Base-by-base conservation (phyloP, 306 rosid genomes). In the Lablab purpureus region DNA sequence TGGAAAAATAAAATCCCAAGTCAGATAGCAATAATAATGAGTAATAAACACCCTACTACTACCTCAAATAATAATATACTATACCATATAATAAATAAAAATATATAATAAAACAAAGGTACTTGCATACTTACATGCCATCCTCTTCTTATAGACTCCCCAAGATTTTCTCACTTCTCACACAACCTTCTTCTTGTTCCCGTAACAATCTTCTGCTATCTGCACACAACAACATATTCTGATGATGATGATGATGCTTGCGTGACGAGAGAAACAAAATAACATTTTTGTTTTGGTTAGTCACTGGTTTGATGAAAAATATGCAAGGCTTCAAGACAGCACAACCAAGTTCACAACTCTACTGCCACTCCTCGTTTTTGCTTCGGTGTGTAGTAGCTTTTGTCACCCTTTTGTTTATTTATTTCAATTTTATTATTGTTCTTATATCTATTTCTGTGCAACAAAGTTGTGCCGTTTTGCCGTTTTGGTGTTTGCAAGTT, bases 1-100 rank as follows among this genome's bases (percentile, higher is more conserved):
- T 92, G 94, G 90, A 87, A 92, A 91, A 84, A 82, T 87, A 87
- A 94, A 94, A 90, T 88, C 93, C 92, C 90, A 81, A 86, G 88
- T 91, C 92, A 84, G 90, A 87, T 66, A 80, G 92, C 92, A 91
- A 87, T 88, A 82, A 90, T 85, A 71, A 83, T 80, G 59, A 50
- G 6, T 64, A 36, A 84, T 58, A 58, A 58, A 28, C 41, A 15
- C 45, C 45, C 45, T 62, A 32, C 68, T 30, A 3, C 68, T 6
- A 6, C 43, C 17, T 56, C 63, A 56, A 3, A 23, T 12, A 54
- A 54, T 54, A 54, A 37, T 7, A 37, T 37, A 7, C 0, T 54
- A 37, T 37, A 37, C 43, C 12, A 37, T 37, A 14, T 47, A 47
- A 47, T 1, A 17, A 49, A 15, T 6, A 5, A 49, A 49, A 14